Evolutionary conservation across 176 grass and related monocot genomes (phyloP).

Genomic region (Paspalum notatum): DNA sequence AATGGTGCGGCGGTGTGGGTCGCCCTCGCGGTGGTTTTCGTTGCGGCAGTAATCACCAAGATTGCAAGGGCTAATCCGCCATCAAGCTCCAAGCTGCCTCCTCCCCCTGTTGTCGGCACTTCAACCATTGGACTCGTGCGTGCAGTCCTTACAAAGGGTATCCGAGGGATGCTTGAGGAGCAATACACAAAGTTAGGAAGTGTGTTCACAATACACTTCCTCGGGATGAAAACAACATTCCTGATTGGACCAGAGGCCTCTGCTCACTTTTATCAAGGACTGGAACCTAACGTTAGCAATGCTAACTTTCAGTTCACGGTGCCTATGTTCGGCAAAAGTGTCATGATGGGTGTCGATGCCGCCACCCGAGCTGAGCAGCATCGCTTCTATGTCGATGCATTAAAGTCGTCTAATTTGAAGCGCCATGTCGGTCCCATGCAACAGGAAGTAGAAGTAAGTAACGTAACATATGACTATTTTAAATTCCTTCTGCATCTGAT

Average conservation of each 20-base stretch:
- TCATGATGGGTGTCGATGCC: background rate
- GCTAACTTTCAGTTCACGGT: background rate
- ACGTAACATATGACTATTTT: background rate
- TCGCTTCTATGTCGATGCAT: background rate
- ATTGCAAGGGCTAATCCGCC: background rate
- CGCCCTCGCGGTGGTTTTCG: background rate
- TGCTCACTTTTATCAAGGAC: background rate
- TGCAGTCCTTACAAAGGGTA: constrained; percentile 23
- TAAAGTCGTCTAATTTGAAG: background rate
- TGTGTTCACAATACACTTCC: constrained; percentile 18
- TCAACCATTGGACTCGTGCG: constrained; percentile 1
- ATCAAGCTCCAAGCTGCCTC: background rate
- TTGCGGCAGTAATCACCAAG: background rate
- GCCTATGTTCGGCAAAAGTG: constrained; percentile 1
- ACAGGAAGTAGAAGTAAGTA: constrained; percentile 25
- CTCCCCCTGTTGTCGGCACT: constrained; percentile 10
- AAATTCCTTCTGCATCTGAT: no score
- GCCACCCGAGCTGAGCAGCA: background rate
- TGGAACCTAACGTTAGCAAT: background rate
- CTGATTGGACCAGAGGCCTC: background rate
- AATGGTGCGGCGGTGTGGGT: no score
- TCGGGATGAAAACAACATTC: background rate
- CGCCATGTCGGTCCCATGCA: constrained; percentile 9
- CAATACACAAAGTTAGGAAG: constrained; percentile 39
- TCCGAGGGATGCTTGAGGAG: constrained; percentile 23